phyloP scores from a whole-genome alignment of 768 basidiomycete genomes.

The Termitomyces sp. region DNA sequence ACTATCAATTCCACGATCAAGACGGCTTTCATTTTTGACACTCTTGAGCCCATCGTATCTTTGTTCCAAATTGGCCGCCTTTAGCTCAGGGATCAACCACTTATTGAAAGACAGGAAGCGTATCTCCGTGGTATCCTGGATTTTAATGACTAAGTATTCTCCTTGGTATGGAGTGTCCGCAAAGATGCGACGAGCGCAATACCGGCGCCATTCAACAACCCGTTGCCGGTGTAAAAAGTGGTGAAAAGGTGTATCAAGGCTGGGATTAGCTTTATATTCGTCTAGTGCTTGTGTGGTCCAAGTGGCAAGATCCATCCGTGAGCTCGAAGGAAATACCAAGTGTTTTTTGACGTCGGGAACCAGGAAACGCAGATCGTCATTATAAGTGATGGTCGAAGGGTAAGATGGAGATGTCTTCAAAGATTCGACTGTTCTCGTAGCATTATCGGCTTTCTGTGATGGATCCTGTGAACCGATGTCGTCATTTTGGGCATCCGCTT shows the following conservation, averaged over 20 bases:
- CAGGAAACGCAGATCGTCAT: too few species aligned
- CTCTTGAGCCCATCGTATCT: not conserved
- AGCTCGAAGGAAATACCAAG: not conserved
- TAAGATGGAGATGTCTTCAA: not conserved
- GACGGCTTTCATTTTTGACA: not conserved
- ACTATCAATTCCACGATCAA: not conserved
- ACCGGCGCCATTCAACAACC: constrained; percentile 5
- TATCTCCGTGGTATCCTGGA: not conserved
- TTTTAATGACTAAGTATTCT: constrained; percentile 2
- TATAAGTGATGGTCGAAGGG: not conserved
- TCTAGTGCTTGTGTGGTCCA: not conserved
- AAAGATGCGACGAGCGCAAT: not conserved
- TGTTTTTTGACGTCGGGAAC: not conserved
- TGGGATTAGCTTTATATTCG: not conserved
- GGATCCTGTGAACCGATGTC: not conserved
- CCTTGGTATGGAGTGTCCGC: not conserved
- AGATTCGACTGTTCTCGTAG: not conserved
- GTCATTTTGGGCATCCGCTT: not conserved
- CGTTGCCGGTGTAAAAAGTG: not conserved
- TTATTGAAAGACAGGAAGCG: not conserved
- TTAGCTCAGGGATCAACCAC: not conserved
- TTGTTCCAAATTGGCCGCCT: not conserved
- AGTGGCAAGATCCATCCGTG: not conserved
- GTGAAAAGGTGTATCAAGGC: not conserved
- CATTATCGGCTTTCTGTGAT: not conserved